A percentile compares a stretch with the other conserved stretches of the same genome.
Evolutionary conservation across 2,329 filamentous ascomycete species (phyloP).

Genomic region (Aspergillus hiratsukae): DNA sequence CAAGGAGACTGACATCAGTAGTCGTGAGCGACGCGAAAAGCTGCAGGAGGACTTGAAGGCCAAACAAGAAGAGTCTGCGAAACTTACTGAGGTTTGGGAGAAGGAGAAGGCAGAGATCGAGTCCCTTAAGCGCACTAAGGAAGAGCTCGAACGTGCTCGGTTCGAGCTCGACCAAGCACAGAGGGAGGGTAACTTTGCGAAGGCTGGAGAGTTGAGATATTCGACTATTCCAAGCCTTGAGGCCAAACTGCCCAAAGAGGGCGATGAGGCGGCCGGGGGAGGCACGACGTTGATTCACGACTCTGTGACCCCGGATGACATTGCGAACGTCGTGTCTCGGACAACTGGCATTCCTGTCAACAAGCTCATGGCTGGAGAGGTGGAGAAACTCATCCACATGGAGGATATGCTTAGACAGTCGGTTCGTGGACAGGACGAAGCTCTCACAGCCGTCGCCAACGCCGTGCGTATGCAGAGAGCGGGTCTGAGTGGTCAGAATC

Average conservation of each 20-base stretch:
- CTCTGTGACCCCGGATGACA: slow-evolving; percentile 91
- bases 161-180: slow-evolving; percentile 85
- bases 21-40: slow-evolving; percentile 80
- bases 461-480: slow-evolving; percentile 92
- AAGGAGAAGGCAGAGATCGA: slow-evolving; percentile 83
- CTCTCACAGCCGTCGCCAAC: slow-evolving; percentile 82
- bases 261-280: slow-evolving; percentile 43
- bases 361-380: slow-evolving; percentile 88
- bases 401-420: slow-evolving; percentile 80
- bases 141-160: slow-evolving; percentile 79
- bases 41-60: slow-evolving; percentile 71
- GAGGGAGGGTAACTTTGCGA: slow-evolving; percentile 79
- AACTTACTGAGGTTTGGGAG: slow-evolving; percentile 80
- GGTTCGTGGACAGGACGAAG: slow-evolving; percentile 90
- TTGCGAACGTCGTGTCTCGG: slow-evolving; percentile 83
- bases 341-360: slow-evolving; percentile 89
- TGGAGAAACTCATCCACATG: slow-evolving; percentile 94
- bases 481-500: slow-evolving; percentile 84
- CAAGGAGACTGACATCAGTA: slow-evolving; percentile 89
- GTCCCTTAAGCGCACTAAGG: slow-evolving; percentile 78
- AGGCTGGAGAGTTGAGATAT: slow-evolving; percentile 87
- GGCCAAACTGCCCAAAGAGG: slow-evolving; percentile 72
- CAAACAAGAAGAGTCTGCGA: slow-evolving; percentile 71
- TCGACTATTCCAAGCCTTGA: slow-evolving; percentile 79
- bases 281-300: slow-evolving; percentile 72